Percentiles rank a stretch among this genome's conserved stretches.
Conservation (phyloP, 129 eudicot genomes). For the Ambrosia artemisiifolia region DNA sequence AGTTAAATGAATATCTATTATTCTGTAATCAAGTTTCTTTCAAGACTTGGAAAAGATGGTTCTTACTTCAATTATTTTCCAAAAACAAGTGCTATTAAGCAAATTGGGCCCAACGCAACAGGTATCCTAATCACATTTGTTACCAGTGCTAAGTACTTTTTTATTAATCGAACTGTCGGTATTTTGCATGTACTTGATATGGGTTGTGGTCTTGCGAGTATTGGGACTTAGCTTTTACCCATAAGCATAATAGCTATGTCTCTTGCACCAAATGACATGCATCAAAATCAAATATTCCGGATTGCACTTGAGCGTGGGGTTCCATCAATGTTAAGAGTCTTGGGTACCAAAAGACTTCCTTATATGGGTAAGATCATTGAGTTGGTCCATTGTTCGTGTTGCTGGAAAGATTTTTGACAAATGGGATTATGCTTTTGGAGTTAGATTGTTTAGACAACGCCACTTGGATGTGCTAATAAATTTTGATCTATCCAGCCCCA, state of each 20-base stretch:
- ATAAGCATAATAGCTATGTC: constrained; percentile 72
- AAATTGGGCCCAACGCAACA: no score
- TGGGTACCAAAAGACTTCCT: constrained; percentile 84
- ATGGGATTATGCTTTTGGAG: constrained; percentile 71
- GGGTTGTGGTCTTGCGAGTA: constrained; percentile 88
- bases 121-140: no score
- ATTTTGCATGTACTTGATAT: constrained; percentile 53
- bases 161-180: no score
- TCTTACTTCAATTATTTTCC: no score
- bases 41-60: no score
- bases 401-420: constrained; percentile 79
- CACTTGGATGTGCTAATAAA: no score
- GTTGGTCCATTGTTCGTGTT: constrained; percentile 83
- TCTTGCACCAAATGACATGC: constrained; percentile 81
- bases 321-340: constrained; percentile 72
- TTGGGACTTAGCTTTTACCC: constrained; percentile 84
- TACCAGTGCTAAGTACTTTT: no score
- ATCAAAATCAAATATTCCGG: constrained; percentile 85
- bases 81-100: no score
- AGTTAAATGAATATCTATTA: no score
- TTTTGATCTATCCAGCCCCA: no score
- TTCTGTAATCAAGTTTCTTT: no score
- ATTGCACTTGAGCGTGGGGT: constrained; percentile 81
- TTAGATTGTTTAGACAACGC: constrained; percentile 58
- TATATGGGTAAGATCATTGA: constrained; percentile 82